phyloP scores from a whole-genome alignment of 768 basidiomycete species.

The Royoungia palumana region DNA sequence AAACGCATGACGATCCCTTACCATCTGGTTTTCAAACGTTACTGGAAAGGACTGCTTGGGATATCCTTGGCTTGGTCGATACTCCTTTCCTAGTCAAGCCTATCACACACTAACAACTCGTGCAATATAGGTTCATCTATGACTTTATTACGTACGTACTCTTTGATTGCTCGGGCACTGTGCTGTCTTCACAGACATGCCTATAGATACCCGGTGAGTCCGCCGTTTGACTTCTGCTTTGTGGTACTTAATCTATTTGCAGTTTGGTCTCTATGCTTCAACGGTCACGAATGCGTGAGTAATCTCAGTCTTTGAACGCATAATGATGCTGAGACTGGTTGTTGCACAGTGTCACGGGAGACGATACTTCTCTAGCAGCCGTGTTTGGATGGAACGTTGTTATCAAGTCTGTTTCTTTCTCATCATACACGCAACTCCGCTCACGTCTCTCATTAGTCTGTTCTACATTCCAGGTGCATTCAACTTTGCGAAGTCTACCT shows the following conservation, averaged over 20 bases:
- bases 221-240: not conserved
- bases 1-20: conserved; percentile 73
- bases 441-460: conserved; percentile 34
- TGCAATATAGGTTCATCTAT: conserved; percentile 58
- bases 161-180: not conserved
- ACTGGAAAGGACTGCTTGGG: conserved; percentile 71
- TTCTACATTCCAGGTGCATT: conserved; percentile 61
- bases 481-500: not conserved
- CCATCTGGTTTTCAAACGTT: conserved; percentile 69
- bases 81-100: not conserved
- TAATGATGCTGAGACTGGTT: not conserved
- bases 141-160: conserved; percentile 70
- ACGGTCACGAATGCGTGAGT: conserved; percentile 65
- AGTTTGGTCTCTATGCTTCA: conserved; percentile 83
- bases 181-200: not conserved
- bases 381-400: conserved; percentile 85
- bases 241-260: conserved; percentile 1
- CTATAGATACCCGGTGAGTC: conserved; percentile 60
- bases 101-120: not conserved
- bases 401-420: conserved; percentile 57
- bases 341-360: conserved; percentile 55
- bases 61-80: conserved; percentile 68
- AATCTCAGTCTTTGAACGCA: not conserved
- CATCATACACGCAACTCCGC: not conserved
- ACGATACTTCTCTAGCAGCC: conserved; percentile 46